Conservation (phyloP, 441 rosid genomes). For the Macaranga tanarius region DNA sequence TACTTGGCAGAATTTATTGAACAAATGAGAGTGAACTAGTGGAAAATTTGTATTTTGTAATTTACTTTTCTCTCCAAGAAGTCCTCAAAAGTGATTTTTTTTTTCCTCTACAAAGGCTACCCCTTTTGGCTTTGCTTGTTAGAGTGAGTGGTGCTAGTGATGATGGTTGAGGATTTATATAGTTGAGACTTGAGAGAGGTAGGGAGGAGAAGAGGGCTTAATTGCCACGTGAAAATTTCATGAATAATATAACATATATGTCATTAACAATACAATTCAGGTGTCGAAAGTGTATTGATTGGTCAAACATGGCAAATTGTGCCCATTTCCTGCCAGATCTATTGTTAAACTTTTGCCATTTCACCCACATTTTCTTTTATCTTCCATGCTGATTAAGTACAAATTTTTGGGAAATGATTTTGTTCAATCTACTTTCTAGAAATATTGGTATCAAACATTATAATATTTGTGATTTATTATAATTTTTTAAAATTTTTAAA, state of each 20-base stretch:
- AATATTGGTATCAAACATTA: no score
- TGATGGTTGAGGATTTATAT: not conserved
- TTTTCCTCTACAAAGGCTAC: not conserved
- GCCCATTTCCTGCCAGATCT: not conserved
- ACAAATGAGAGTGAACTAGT: not conserved
- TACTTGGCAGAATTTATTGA: not conserved
- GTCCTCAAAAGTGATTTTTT: not conserved
- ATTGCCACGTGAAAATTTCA: constrained; percentile 6
- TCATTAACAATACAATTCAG: no score
- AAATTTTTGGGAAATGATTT: no score
- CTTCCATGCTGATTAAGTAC: no score
- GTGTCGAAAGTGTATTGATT: not conserved
- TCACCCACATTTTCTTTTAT: no score
- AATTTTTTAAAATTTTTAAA: no score
- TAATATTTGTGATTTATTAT: no score
- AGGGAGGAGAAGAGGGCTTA: not conserved
- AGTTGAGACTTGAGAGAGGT: not conserved
- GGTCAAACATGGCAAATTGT: constrained; percentile 15
- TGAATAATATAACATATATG: not conserved
- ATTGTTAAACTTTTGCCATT: no score
- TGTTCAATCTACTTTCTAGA: no score
- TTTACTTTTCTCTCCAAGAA: not conserved
- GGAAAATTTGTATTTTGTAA: no score
- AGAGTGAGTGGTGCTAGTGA: constrained; percentile 10
- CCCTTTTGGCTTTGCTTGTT: not conserved